These are phyloP conservation scores for Aspergillus kassunensis DNA, from an alignment of 495 filamentous ascomycete species.

Conservation along the genomic window DNA sequence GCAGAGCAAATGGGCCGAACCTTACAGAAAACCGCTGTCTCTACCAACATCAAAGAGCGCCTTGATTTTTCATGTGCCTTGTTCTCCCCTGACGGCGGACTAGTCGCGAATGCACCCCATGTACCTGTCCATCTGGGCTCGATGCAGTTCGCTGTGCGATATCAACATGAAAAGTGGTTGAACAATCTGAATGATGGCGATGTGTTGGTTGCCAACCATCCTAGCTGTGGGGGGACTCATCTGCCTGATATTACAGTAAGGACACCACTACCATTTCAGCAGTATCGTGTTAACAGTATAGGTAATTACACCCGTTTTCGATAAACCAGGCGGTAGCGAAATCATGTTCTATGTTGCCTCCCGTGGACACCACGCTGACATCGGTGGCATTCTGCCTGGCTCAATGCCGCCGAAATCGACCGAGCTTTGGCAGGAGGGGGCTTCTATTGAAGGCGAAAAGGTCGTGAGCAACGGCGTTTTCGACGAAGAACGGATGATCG, in stretches of 20 bases:
- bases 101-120: constrained; percentile 95
- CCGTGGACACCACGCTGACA: constrained; percentile 93
- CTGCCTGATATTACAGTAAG: constrained; percentile 86
- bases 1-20: constrained; percentile 97
- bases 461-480: constrained; percentile 87
- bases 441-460: constrained; percentile 90
- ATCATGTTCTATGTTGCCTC: constrained; percentile 98
- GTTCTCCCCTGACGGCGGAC: constrained; percentile 83
- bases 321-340: constrained; percentile 58
- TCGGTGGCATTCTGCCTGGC: constrained; percentile 91
- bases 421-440: constrained; percentile 92
- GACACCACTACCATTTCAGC: too few species aligned
- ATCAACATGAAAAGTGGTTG: constrained; percentile 87
- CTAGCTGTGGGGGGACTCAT: constrained; percentile 85
- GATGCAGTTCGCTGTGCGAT: constrained; percentile 79
- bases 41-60: constrained; percentile 96
- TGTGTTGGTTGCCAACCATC: constrained; percentile 94
- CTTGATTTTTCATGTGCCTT: constrained; percentile 96
- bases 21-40: constrained; percentile 94
- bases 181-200: constrained; percentile 87
- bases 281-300: constrained; percentile 4
- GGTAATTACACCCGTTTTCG: constrained; percentile 82
- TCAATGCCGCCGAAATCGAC: constrained; percentile 95
- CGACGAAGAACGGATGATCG: constrained; percentile 79
- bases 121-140: constrained; percentile 83